Evolutionary conservation across 805 yeast species (phyloP).

Genomic region (Metschnikowia santaceciliae): DNA sequence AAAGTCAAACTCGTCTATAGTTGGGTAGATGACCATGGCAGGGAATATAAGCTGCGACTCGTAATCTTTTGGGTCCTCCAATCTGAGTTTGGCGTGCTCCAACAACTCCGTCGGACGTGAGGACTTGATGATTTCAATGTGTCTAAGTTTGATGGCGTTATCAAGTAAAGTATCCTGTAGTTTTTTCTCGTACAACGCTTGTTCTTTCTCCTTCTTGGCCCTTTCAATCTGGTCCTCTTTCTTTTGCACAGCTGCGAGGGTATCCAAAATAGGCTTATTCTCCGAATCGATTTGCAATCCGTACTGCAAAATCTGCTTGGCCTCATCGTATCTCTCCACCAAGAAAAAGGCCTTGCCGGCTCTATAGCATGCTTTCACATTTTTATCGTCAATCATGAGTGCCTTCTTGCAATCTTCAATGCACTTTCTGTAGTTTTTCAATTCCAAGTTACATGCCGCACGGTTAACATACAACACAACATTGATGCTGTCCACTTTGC

Average conservation of each 20-base stretch:
- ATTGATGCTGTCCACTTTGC: constrained; percentile 52
- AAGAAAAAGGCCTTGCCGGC: constrained; percentile 76
- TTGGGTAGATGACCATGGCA: constrained; percentile 75
- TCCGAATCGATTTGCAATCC: constrained; percentile 59
- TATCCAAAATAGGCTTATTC: constrained; percentile 50
- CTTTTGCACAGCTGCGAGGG: constrained; percentile 44
- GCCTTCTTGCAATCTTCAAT: constrained; percentile 82
- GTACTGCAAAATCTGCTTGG: constrained; percentile 58
- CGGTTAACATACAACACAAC: constrained; percentile 71
- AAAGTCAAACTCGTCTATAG: constrained; percentile 79
- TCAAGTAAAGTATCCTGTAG: constrained; percentile 42
- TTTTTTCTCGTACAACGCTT: constrained; percentile 38
- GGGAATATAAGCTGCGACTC: constrained; percentile 83
- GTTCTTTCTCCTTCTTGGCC: constrained; percentile 32
- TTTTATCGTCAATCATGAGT: constrained; percentile 58
- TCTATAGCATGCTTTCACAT: constrained; percentile 80
- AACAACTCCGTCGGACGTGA: constrained; percentile 54
- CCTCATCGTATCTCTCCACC: constrained; percentile 68
- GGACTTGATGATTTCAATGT: constrained; percentile 47
- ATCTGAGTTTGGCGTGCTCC: constrained; percentile 45
- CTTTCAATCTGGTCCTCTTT: constrained; percentile 20
- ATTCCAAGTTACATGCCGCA: constrained; percentile 87
- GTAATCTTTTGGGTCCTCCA: constrained; percentile 63
- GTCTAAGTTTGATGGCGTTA: constrained; percentile 61
- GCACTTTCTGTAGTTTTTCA: constrained; percentile 80